Percentiles rank a stretch among this genome's conserved stretches.
Conservation (phyloP, 306 rosid genomes). For the Gastrolobium bilobum region DNA sequence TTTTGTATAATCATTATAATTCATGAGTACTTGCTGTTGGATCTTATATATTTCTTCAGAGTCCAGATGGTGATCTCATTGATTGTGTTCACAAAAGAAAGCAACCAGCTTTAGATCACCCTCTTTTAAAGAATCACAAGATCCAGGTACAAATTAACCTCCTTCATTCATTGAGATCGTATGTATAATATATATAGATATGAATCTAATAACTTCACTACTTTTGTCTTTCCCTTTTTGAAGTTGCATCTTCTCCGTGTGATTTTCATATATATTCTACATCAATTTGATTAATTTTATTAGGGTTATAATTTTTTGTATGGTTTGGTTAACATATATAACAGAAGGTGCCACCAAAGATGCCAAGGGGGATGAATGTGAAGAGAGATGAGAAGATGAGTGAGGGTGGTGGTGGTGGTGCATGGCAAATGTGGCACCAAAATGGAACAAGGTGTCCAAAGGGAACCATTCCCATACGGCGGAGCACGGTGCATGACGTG, state of each 20-base stretch:
- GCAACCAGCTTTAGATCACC: conserved; percentile 73
- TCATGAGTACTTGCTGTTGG: conserved; percentile 2
- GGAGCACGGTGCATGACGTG: conserved; percentile 71
- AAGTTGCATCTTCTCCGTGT: no score
- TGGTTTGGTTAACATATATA: background rate
- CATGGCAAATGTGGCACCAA: conserved; percentile 85
- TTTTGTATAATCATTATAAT: background rate
- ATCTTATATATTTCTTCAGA: conserved; percentile 59
- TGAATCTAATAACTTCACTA: no score
- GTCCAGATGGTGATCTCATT: conserved; percentile 74
- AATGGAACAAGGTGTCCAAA: conserved; percentile 85
- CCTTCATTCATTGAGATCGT: background rate
- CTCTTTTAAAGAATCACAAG: conserved; percentile 69
- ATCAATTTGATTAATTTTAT: background rate
- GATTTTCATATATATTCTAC: background rate
- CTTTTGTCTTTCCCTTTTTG: no score
- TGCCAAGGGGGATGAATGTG: conserved; percentile 60
- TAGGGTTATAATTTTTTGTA: background rate
- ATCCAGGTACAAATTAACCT: conserved; percentile 61
- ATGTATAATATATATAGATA: no score
- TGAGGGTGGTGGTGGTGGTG: background rate
- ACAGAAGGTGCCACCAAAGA: conserved; percentile 69
- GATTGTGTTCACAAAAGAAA: conserved; percentile 72
- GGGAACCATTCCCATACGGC: conserved; percentile 87
- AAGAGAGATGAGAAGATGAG: background rate